phyloP scores from a whole-genome alignment of 2,329 filamentous ascomycete genomes.

The Aspergillus viridinutans region DNA sequence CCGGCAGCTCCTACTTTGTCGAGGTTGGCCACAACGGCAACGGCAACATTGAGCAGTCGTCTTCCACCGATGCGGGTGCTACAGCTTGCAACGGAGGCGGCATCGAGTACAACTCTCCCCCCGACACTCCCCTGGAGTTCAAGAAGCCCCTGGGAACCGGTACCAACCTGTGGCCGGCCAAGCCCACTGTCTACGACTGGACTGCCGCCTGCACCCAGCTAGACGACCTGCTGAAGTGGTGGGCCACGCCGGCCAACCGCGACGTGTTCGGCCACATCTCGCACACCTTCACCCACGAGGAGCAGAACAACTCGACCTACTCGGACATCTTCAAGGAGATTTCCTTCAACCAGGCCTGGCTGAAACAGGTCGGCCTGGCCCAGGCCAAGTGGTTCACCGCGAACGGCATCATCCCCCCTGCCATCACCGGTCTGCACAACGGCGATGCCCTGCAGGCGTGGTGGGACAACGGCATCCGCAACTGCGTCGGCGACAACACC shows the following conservation, averaged over 20 bases:
- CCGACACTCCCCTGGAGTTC: conserved; percentile 48
- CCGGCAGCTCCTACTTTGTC: conserved; percentile 50
- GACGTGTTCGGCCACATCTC: conserved; percentile 57
- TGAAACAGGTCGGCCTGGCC: conserved; percentile 51
- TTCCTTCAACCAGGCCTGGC: conserved; percentile 57
- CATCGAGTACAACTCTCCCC: conserved; percentile 45
- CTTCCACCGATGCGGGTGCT: conserved; percentile 17
- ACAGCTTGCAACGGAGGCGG: conserved; percentile 30
- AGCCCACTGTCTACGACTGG: conserved; percentile 47
- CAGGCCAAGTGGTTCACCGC: conserved; percentile 46
- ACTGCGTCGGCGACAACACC: conserved; percentile 63
- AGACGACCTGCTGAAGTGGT: conserved; percentile 54
- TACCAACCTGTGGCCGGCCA: conserved; percentile 46
- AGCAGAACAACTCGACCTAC: conserved; percentile 59
- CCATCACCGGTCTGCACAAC: conserved; percentile 61
- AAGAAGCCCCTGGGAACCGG: conserved; percentile 51
- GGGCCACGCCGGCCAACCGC: conserved; percentile 46
- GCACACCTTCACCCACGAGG: conserved; percentile 59
- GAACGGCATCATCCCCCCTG: conserved; percentile 57
- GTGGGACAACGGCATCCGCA: conserved; percentile 56
- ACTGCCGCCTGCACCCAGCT: conserved; percentile 46
- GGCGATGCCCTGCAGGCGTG: conserved; percentile 59
- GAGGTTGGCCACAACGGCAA: conserved; percentile 57
- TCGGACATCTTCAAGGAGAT: conserved; percentile 55
- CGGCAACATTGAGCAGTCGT: conserved; percentile 44